Percentiles rank a stretch among this genome's conserved stretches.
Evolutionary conservation across 306 rosid species (phyloP).

Genomic region (Prunus mira): DNA sequence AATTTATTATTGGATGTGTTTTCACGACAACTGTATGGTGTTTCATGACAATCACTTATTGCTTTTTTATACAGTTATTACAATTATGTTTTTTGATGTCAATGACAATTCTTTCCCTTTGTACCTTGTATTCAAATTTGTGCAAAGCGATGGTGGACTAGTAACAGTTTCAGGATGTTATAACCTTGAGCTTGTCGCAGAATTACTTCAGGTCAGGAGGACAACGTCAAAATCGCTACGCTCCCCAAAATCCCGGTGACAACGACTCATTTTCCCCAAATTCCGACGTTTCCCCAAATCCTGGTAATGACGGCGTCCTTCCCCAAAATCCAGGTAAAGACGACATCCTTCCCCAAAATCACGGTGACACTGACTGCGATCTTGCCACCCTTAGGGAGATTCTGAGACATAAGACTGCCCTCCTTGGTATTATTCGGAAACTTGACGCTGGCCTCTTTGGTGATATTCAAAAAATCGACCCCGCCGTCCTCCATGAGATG

Average conservation of each 20-base stretch:
- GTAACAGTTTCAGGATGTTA: constrained; percentile 14
- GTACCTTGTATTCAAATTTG: background rate
- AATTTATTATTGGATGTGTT: background rate
- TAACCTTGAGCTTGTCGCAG: constrained; percentile 49
- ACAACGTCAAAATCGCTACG: no score
- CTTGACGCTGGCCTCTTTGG: background rate
- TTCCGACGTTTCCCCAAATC: no score
- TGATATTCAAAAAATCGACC: constrained; percentile 23
- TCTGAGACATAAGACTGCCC: background rate
- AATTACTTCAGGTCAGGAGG: constrained; percentile 82
- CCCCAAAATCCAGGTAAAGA: no score
- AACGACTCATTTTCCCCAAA: no score
- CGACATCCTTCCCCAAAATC: no score
- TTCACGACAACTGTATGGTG: no score
- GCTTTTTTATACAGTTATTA: background rate
- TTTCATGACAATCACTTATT: background rate
- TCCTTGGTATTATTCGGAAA: constrained; percentile 9
- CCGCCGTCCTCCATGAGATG: background rate
- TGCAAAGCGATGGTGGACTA: constrained; percentile 13
- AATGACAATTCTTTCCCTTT: constrained; percentile 14
- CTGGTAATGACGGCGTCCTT: no score
- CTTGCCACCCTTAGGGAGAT: constrained; percentile 13
- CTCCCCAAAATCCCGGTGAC: no score
- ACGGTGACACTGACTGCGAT: background rate
- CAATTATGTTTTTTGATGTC: constrained; percentile 9